Base-by-base conservation (phyloP, 805 yeast species). In the Spathaspora girioi region DNA sequence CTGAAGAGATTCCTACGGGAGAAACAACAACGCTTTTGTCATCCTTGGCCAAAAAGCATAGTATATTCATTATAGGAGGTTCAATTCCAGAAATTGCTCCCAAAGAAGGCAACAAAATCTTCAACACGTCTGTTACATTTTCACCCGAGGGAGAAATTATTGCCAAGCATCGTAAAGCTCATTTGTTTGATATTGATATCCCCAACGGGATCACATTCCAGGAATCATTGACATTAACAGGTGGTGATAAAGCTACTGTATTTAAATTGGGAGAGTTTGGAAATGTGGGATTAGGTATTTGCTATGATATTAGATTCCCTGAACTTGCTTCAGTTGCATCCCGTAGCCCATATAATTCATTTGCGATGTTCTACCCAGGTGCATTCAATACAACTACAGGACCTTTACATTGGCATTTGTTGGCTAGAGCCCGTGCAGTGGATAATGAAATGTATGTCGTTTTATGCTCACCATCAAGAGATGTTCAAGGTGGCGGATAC, bases 161-260 rank as follows among this genome's bases (percentile, higher is more conserved):
- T 50, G 97, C 90, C 46, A 88, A 86, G 61, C 98, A 67, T 67
- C 80, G 98, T 58, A 93, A 93, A 63, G 92, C 83, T 2, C 99
- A 93, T 65, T 68, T 93, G 55, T 93, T 93, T 62, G 98, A 93
- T 64, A 89, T 93, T 51, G 94, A 90, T 57, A 90, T 93, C 49
- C 97, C 97, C 1, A 86, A 86, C 45, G 92, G 93, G 48, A 91
- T 94, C 64, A 81, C 91, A 11, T 93, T 93, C 75, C 83, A 86
- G 64, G 99, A 93, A 66, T 83, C 89, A 45, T 76, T 76, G 26
- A 80, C 89, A 2, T 75, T 94, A 54, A 78, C 86, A 9, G 89
- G 90, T 10, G 98, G 97, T 20, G 75, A 80, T 58, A 85, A 86
- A 63, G 86, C 96, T 41, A 90, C 99, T 0, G 86, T 90, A 6